Evolutionary conservation across 192 early-diverging fungal genomes (phyloP).

Genomic region (Entomortierella parvispora): DNA sequence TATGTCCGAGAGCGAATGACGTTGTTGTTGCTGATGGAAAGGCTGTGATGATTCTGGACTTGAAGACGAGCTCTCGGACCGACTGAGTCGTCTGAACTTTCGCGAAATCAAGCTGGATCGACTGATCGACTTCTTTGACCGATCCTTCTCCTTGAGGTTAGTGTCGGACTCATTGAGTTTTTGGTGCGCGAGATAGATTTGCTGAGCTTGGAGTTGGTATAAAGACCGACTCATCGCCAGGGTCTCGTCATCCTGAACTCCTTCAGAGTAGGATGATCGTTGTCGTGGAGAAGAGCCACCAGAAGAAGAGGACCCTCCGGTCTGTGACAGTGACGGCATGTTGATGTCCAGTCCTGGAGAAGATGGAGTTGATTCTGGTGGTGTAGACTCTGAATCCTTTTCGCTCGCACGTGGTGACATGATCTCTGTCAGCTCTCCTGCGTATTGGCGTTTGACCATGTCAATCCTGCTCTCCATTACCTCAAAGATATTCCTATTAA

Average conservation of each 20-base stretch:
- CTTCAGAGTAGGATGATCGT: slow-evolving; percentile 23
- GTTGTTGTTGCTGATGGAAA: slow-evolving; percentile 4
- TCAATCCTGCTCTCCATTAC: slow-evolving; percentile 50
- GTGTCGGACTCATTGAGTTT: slow-evolving; percentile 11
- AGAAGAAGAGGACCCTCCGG: slow-evolving; percentile 19
- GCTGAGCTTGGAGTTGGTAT: slow-evolving; percentile 42
- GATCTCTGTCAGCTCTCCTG: slow-evolving; percentile 28
- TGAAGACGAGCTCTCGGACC: slow-evolving; percentile 3
- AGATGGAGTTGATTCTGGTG: slow-evolving; percentile 21
- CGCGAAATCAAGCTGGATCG: slow-evolving; percentile 39
- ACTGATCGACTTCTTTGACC: slow-evolving; percentile 28
- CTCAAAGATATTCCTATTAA: slow-evolving; percentile 45
- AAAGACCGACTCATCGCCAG: slow-evolving; percentile 26
- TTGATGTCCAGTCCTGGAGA: slow-evolving; percentile 17
- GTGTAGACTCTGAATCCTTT: slow-evolving; percentile 14
- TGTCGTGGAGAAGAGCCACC: slow-evolving; percentile 5
- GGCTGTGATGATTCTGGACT: neutral
- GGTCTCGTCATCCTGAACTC: slow-evolving; percentile 23
- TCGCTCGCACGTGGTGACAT: slow-evolving; percentile 29
- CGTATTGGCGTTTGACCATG: slow-evolving; percentile 46
- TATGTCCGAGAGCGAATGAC: slow-evolving; percentile 10
- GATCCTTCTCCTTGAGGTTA: slow-evolving; percentile 19
- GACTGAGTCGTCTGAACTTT: slow-evolving; percentile 40
- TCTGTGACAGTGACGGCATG: neutral
- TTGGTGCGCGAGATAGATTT: slow-evolving; percentile 38